phyloP scores from a whole-genome alignment of 345 rosid genomes.

The Linum trigynum region DNA sequence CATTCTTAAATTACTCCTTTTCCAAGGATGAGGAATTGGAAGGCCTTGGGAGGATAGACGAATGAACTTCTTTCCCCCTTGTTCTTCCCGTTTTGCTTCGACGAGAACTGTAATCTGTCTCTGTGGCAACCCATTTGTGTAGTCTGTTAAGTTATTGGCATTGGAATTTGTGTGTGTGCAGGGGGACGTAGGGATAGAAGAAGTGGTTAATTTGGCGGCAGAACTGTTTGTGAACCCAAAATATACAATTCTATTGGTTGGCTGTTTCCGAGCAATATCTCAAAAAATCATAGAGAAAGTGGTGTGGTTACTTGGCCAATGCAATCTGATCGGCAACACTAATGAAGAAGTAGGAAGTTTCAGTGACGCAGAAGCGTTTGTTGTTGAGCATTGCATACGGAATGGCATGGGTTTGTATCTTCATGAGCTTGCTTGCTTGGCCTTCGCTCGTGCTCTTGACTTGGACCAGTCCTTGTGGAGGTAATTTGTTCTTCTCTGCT shows the following conservation, averaged over 20 bases:
- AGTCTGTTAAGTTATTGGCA: not conserved
- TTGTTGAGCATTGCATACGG: constrained; percentile 42
- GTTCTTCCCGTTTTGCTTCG: not conserved
- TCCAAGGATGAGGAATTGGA: not conserved
- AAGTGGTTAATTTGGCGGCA: constrained; percentile 39
- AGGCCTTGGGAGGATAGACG: too few relatives aligned
- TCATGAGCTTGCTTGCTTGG: constrained; percentile 85
- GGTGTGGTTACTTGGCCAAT: constrained; percentile 42
- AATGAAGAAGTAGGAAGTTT: constrained; percentile 21
- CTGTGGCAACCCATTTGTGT: not conserved
- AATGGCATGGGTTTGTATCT: constrained; percentile 58
- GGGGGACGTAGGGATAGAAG: constrained; percentile 42
- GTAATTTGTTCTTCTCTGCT: constrained; percentile 23
- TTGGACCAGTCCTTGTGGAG: constrained; percentile 55
- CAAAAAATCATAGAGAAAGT: constrained; percentile 48
- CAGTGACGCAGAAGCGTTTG: constrained; percentile 30
- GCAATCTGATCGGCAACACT: constrained; percentile 39
- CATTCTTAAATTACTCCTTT: not conserved
- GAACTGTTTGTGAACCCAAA: constrained; percentile 61
- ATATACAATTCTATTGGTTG: constrained; percentile 54
- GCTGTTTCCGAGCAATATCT: constrained; percentile 52
- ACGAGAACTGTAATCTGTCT: not conserved
- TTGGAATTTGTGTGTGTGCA: constrained; percentile 17
- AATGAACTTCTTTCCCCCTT: too few relatives aligned
- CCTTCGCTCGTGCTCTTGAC: constrained; percentile 71